A percentile compares a stretch with the other conserved stretches of the same genome.
Conservation (phyloP, 257 asterid genomes). For the Rubia yunnanensis region DNA sequence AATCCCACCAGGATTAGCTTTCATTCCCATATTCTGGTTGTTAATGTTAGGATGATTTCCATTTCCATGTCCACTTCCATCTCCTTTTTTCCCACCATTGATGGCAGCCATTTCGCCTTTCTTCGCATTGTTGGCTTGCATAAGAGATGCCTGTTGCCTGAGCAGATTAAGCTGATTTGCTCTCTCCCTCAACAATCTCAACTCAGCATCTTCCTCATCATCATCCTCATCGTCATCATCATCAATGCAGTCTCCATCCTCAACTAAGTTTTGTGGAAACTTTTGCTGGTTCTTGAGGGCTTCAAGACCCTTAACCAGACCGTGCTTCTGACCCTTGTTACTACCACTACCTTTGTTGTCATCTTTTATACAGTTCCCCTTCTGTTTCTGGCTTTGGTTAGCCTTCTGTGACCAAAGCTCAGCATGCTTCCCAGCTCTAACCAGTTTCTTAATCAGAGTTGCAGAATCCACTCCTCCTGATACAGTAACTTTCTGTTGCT, state of each 20-base stretch:
- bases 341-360: neutral
- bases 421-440: slow-evolving; percentile 58
- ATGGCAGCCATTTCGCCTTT: slow-evolving; percentile 16
- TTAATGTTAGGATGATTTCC: slow-evolving; percentile 17
- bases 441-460: slow-evolving; percentile 43
- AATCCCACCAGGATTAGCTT: slow-evolving; percentile 21
- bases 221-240: slow-evolving; percentile 21
- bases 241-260: slow-evolving; percentile 16
- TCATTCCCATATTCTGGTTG: slow-evolving; percentile 21
- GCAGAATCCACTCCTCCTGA: slow-evolving; percentile 49
- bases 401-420: slow-evolving; percentile 52
- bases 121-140: slow-evolving; percentile 24
- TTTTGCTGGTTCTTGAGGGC: slow-evolving; percentile 37
- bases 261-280: slow-evolving; percentile 24
- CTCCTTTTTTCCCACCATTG: slow-evolving; percentile 22
- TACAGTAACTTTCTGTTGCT: slow-evolving; percentile 55
- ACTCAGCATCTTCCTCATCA: slow-evolving; percentile 25
- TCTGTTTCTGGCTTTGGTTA: slow-evolving; percentile 34
- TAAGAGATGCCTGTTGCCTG: slow-evolving; percentile 28
- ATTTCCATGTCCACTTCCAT: slow-evolving; percentile 23
- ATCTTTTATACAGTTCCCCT: slow-evolving; percentile 23
- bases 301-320: slow-evolving; percentile 25
- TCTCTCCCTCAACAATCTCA: slow-evolving; percentile 26
- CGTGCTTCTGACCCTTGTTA: slow-evolving; percentile 30
- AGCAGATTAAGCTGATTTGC: slow-evolving; percentile 34